Conservation (phyloP, 2,329 filamentous ascomycete species). For the Endocalyx cinctus region DNA sequence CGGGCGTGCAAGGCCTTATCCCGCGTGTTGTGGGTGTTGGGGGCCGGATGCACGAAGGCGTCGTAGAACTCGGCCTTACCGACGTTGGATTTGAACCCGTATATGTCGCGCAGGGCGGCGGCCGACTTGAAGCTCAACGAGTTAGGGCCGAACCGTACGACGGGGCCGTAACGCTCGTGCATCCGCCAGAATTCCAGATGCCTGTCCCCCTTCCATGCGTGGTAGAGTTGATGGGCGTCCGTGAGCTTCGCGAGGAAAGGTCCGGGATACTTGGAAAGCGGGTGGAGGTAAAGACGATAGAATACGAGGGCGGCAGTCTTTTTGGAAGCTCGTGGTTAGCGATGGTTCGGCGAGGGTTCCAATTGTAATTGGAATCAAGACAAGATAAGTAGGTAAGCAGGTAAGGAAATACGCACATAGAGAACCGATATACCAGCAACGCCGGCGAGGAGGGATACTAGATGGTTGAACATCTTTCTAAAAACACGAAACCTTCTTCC, state of each 20-base stretch:
- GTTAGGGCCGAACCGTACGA: constrained; percentile 76
- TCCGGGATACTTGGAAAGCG: constrained; percentile 60
- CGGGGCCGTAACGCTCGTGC: constrained; percentile 71
- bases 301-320: constrained; percentile 34
- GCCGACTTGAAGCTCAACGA: constrained; percentile 72
- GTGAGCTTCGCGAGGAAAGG: constrained; percentile 60
- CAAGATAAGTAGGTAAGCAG: background rate
- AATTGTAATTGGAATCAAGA: background rate
- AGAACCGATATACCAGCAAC: no score
- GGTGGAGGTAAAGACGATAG: constrained; percentile 60
- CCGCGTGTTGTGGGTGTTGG: constrained; percentile 69
- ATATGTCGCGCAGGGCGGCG: constrained; percentile 62
- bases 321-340: background rate
- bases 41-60: constrained; percentile 64
- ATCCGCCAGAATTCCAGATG: constrained; percentile 68
- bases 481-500: no score
- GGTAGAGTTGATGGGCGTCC: constrained; percentile 64
- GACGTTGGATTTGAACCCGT: constrained; percentile 59
- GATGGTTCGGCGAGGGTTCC: background rate
- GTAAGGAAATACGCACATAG: no score
- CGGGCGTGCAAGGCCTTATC: constrained; percentile 65
- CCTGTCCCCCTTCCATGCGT: constrained; percentile 69
- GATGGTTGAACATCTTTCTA: no score
- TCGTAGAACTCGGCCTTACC: constrained; percentile 70
- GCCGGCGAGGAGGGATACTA: no score